These are phyloP conservation scores for Xylaria multiplex DNA, from an alignment of 2,329 filamentous ascomycete genomes.

Conservation along the genomic window DNA sequence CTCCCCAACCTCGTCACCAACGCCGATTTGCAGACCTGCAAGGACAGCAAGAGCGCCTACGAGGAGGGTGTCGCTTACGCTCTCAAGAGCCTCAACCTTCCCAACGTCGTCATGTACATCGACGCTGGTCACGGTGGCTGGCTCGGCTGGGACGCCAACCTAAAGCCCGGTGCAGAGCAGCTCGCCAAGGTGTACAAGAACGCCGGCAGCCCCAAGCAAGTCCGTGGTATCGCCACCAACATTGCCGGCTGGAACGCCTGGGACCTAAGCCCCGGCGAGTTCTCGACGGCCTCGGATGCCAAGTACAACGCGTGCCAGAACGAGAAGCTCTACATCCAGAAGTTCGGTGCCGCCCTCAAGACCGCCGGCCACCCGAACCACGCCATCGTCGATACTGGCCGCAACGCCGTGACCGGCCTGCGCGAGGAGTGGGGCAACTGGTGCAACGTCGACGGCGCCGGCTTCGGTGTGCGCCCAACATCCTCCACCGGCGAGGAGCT, in stretches of 20 bases:
- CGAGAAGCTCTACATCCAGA: slow-evolving; percentile 67
- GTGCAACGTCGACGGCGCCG: slow-evolving; percentile 69
- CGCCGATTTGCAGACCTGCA: slow-evolving; percentile 60
- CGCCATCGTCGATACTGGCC: slow-evolving; percentile 51
- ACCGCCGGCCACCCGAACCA: slow-evolving; percentile 57
- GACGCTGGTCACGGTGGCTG: slow-evolving; percentile 69
- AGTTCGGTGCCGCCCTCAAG: slow-evolving; percentile 73
- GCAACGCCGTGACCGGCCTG: slow-evolving; percentile 61
- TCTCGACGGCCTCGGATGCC: slow-evolving; percentile 51
- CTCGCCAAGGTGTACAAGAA: slow-evolving; percentile 62
- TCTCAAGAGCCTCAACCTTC: slow-evolving; percentile 62
- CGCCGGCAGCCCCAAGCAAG: slow-evolving; percentile 61
- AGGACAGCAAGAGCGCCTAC: slow-evolving; percentile 59
- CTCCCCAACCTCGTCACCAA: slow-evolving; percentile 70
- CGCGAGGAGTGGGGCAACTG: slow-evolving; percentile 65
- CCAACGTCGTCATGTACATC: slow-evolving; percentile 68
- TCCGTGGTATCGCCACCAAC: slow-evolving; percentile 68
- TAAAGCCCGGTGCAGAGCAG: slow-evolving; percentile 60
- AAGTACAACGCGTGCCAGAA: slow-evolving; percentile 64
- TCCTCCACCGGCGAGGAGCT: slow-evolving; percentile 63
- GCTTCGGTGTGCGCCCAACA: slow-evolving; percentile 67
- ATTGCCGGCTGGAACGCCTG: slow-evolving; percentile 67
- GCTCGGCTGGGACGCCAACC: slow-evolving; percentile 68
- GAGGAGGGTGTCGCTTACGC: slow-evolving; percentile 63
- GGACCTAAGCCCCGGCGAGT: slow-evolving; percentile 49